Evolutionary conservation across 2,329 filamentous ascomycete species (phyloP).

Genomic region (Stagonosporopsis vannaccii): DNA sequence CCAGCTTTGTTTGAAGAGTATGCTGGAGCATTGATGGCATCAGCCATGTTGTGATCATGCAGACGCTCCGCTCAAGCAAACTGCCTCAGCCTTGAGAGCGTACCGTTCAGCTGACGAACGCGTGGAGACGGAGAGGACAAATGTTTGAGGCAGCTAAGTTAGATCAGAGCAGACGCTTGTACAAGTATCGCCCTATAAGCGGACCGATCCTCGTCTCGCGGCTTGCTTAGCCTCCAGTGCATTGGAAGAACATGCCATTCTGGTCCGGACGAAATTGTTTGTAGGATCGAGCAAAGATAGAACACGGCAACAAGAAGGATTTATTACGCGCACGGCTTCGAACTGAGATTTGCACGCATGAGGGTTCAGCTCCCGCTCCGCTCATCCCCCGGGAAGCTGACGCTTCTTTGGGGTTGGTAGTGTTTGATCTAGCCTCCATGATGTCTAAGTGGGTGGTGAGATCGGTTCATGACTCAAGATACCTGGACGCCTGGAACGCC

Average conservation of each 20-base stretch:
- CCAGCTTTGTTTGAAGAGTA: slow-evolving; percentile 30
- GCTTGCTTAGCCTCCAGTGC: not conserved
- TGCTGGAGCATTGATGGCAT: slow-evolving; percentile 9
- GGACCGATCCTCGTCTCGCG: not conserved
- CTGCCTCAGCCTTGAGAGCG: not conserved
- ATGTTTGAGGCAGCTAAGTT: not conserved
- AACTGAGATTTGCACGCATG: not conserved
- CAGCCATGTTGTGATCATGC: slow-evolving; percentile 9
- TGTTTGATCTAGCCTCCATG: not conserved
- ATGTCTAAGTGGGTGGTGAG: not conserved
- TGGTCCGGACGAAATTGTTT: not conserved
- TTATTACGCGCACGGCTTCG: not conserved
- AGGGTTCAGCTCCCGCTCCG: not conserved
- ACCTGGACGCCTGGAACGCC: not conserved
- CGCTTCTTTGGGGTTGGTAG: not conserved
- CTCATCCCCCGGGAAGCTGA: not conserved
- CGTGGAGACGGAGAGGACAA: not conserved
- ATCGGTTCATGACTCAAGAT: not conserved
- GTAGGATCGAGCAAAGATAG: not conserved
- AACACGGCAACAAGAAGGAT: not conserved
- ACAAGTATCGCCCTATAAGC: not conserved
- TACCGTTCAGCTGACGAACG: not conserved
- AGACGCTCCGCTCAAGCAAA: not conserved
- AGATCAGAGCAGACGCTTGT: not conserved
- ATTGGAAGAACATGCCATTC: not conserved